Evolutionary conservation across 1,139 yeast species (phyloP), one percentile per base, ranked within the genome.

Genomic region (Debaryomyces subglobosus): DNA sequence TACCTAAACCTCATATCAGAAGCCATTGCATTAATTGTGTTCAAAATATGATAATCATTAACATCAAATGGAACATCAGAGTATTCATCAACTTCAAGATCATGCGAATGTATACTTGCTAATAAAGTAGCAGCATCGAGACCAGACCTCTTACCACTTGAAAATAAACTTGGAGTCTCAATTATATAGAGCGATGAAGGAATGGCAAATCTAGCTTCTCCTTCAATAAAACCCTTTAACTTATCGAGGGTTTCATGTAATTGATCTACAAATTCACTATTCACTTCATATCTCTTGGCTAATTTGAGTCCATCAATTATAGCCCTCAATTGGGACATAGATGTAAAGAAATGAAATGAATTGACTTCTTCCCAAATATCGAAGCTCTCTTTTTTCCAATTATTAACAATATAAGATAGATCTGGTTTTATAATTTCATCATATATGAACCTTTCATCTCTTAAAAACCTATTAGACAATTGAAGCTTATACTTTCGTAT

Each of bases 351-450:
- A 66, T 92, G 97, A 45, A 72, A 59, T 0, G 91, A 82, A 48
- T 82, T 63, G 39, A 88, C 72, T 66, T 94, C 99, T 69, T 94
- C 99, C 99, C 99, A 94, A 45, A 92, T 71, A 67, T 94, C 99
- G 69, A 89, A 94, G 13, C 91, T 86, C 3, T 69, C 66, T 21
- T 68, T 62, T 9, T 70, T 59, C 97, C 97, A 92, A 57, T 79
- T 75, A n/a, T 67, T 61, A 25, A 78, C 60, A 16, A 88, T 78
- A 57, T 85, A 94, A 43, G 74, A 69, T 58, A 92, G 78, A 68
- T 94, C 98, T 2, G 86, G 85, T 58, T 81, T 82, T 20, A 92
- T 60, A 8, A 89, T 71, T 30, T 79, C 69, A 9, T 71, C 55
- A 60, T 80, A 86, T 18, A 86, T 64, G 45, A 63, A 67, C 18